Base-by-base conservation (phyloP, 2,329 filamentous ascomycete genomes). In the Xylariaceae sp. region DNA sequence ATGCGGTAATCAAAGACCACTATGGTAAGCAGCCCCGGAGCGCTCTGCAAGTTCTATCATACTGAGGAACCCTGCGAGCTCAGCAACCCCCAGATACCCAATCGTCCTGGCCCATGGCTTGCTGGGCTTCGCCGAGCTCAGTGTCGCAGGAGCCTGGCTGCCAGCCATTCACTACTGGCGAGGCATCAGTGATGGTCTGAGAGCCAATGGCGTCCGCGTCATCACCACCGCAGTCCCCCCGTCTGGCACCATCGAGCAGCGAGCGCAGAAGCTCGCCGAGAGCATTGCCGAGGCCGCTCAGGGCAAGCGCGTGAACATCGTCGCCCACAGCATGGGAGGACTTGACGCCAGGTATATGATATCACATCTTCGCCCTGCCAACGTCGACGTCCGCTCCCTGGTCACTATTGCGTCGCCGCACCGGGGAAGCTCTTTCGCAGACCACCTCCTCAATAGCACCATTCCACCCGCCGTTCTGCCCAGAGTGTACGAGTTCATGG, bases 241-340 rank as follows among this genome's bases (percentile, higher is more conserved):
- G 9, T 74, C 72, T 3, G 69, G 68, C 23, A 74, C 67, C 37
- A 80, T 82, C 49, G 69, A 75, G 53, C 64, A 71, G 39, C 70
- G 77, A 35, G 77, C 77, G 17, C 65, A 67, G 37, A 67, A 67
- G 45, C 65, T 82, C n/a, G 66, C 67, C 19, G 49, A 60, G 42
- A 65, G 72, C 41, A 78, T 81, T 38, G 64, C 64, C 30, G 48
- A 56, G 15, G 58, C 56, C 8, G 64, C 69, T 2, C 46, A 55
- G 15, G 65, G 64, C 13, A 62, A 59, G 39, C 74, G 79, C 32
- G 85, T 94, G 44, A 86, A 85, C 52, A 83, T 94, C 38, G 68
- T 88, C 14, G 75, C 75, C 25, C 83, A 88, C 59, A 74, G 68
- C 45, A 80, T 80, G 75, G 75, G 77, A 30, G 77, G 77, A 2